Conservation (phyloP, 2,329 filamentous ascomycete species). For the Diplodia seriata region DNA sequence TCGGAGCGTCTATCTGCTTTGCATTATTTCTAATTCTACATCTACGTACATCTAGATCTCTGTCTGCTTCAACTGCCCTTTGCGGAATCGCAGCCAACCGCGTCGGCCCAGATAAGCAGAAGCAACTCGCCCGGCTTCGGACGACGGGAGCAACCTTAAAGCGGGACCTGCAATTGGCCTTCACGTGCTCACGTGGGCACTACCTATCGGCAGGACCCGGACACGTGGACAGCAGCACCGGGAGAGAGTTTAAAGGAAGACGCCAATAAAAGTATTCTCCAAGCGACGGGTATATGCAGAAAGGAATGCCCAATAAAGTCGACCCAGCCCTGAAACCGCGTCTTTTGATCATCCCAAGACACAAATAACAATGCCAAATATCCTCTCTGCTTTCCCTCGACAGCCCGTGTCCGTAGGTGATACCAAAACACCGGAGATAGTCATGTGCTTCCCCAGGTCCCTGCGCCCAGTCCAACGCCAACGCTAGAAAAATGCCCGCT, state of each 20-base stretch:
- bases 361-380: slow-evolving; percentile 17
- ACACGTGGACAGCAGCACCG: neutral
- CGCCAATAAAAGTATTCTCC: slow-evolving; percentile 11
- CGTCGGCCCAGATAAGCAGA: neutral
- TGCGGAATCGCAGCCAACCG: neutral
- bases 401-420: neutral
- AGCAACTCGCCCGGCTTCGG: slow-evolving; percentile 1
- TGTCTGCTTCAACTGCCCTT: neutral
- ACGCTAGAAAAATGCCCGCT: slow-evolving; percentile 17
- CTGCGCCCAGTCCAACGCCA: slow-evolving; percentile 22
- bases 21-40: neutral
- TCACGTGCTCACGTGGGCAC: slow-evolving; percentile 16
- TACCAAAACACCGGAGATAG: neutral
- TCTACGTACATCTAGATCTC: neutral
- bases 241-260: slow-evolving; percentile 14
- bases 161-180: neutral
- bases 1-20: neutral
- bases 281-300: slow-evolving; percentile 31
- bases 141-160: slow-evolving; percentile 30
- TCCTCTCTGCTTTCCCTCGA: neutral
- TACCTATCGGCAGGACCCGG: neutral
- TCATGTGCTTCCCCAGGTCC: slow-evolving; percentile 8
- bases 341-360: slow-evolving; percentile 7
- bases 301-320: slow-evolving; percentile 15
- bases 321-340: slow-evolving; percentile 3